These are phyloP conservation scores for Scalesia atractyloides DNA, from an alignment of 129 eudicot genomes.

Conservation along the genomic window DNA sequence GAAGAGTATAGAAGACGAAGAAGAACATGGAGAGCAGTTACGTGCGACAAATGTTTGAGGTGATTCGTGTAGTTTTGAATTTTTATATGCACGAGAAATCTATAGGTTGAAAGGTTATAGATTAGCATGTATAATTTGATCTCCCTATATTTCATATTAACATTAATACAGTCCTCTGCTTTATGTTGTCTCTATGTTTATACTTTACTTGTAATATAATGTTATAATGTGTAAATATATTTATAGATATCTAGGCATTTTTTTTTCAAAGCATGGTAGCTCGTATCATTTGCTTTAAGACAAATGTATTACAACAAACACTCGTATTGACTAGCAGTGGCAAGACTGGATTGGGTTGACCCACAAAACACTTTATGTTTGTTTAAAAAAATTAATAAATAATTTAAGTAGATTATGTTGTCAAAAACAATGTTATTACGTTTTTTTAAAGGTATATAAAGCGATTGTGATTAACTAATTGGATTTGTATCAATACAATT, in stretches of 20 bases:
- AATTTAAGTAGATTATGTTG: background rate
- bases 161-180: conserved; percentile 5
- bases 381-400: background rate
- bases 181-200: background rate
- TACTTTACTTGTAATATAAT: conserved; percentile 5
- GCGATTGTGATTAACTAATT: background rate
- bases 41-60: conserved; percentile 38
- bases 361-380: background rate
- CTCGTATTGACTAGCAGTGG: background rate
- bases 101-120: conserved; percentile 30
- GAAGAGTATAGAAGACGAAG: conserved; percentile 38
- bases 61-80: conserved; percentile 21
- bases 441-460: too few relatives aligned
- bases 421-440: too few relatives aligned
- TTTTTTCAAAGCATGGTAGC: conserved; percentile 10
- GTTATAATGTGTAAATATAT: background rate
- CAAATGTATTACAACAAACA: background rate
- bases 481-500: background rate
- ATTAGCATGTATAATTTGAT: conserved; percentile 30
- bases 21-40: conserved; percentile 38
- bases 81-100: conserved; percentile 22
- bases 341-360: background rate
- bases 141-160: conserved; percentile 17
- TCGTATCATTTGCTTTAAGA: background rate
- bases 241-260: background rate